Evolutionary conservation across 257 asterid species (phyloP), one percentile per base, ranked within the genome.

Genomic region (Misopates orontium): DNA sequence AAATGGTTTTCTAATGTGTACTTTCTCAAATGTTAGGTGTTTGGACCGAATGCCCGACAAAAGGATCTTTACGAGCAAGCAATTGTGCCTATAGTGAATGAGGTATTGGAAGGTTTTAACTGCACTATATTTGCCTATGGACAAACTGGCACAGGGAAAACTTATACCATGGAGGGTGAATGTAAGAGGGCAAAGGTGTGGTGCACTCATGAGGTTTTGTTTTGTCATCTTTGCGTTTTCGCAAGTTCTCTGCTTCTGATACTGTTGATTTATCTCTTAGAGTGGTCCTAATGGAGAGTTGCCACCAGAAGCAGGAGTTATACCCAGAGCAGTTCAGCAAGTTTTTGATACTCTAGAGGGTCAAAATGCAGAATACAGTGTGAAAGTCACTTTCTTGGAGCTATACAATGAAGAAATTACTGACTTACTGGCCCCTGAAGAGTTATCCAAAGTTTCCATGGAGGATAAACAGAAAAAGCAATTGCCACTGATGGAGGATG

Each of bases 121-220:
- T 90, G 97, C 62, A 90, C 97, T 7, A 90, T 87, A 19, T 90
- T 90, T 64, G 97, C 96, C 31, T 87, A 90, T 72, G 95, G 97
- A 56, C 97, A 87, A 70, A 90, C 96, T n/a, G 96, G 97, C 56
- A 90, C 97, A 0, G 97, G 97, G 16, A 90, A 87, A 71, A 90
- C 96, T 3, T 87, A 84, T 74, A 90, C 97, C 31, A 90, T 90
- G 96, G 96, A 87, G 77, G 97, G 97, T 51, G 97, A 87, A 76
- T 84, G 95, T 62, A 85, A 87, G 84, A 85, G 87, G 69, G 63
- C 90, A 0, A 90, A 85, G 97, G 97, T 90, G 80, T 61, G 22
- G 11, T 48, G 44, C 14, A 4, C 25, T 40, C 19, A 71, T 41
- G 1, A 40, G 42, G 28, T 44, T 58, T 41, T 61, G 40, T 45